Evolutionary conservation across 495 filamentous ascomycete species (phyloP).

Genomic region (Penicillium longicatenatum): DNA sequence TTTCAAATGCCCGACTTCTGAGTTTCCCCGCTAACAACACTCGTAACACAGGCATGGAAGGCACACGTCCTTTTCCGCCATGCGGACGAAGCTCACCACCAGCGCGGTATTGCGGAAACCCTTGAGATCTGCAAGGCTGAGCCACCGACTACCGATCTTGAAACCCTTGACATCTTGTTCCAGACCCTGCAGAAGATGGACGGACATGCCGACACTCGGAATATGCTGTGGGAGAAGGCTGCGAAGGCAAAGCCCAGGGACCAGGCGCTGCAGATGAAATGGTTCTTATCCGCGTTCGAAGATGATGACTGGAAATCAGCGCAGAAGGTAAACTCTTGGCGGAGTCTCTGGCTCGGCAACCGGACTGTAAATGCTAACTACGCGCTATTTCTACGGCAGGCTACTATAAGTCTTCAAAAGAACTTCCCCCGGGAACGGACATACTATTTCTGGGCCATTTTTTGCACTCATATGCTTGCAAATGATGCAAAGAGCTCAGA

Average conservation of each 20-base stretch:
- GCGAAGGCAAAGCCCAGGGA: constrained; percentile 53
- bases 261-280: constrained; percentile 52
- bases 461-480: constrained; percentile 49
- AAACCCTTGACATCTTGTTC: constrained; percentile 51
- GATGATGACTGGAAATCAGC: constrained; percentile 57
- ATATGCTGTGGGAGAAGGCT: constrained; percentile 56
- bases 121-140: constrained; percentile 47
- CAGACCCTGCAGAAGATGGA: constrained; percentile 37
- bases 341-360: neutral
- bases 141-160: constrained; percentile 52
- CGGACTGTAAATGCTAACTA: neutral
- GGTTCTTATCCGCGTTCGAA: constrained; percentile 54
- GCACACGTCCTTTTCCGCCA: constrained; percentile 51
- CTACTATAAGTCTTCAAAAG: constrained; percentile 60
- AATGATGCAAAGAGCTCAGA: constrained; percentile 41
- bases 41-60: constrained; percentile 49
- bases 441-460: constrained; percentile 61
- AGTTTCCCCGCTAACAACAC: constrained; percentile 1
- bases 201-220: constrained; percentile 36
- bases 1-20: neutral
- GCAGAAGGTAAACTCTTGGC: constrained; percentile 48
- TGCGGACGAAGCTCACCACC: constrained; percentile 44
- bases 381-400: constrained; percentile 30
- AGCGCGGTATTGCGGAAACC: constrained; percentile 50
- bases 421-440: constrained; percentile 57